These are phyloP conservation scores for Incumbomyces lentus DNA, from an alignment of 2,329 filamentous ascomycete species.

Conservation along the genomic window DNA sequence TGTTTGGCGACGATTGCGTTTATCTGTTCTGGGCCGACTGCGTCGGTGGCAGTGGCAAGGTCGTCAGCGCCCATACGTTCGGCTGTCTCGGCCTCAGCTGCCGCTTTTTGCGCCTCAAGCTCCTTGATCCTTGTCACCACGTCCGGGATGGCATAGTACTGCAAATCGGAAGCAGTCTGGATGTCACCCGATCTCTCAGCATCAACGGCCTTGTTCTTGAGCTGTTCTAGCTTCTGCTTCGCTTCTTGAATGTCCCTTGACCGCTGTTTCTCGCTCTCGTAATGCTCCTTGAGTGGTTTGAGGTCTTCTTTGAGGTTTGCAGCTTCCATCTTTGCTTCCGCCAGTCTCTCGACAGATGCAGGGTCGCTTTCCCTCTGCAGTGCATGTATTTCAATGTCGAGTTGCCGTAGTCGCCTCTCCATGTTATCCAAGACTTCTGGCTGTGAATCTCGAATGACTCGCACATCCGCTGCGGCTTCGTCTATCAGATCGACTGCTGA, in stretches of 20 bases:
- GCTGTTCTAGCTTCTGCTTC: conserved; percentile 85
- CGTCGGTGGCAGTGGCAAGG: conserved; percentile 67
- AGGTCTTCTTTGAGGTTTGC: conserved; percentile 92
- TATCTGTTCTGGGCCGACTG: conserved; percentile 94
- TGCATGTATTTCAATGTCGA: conserved; percentile 96
- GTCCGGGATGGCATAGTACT: conserved; percentile 96
- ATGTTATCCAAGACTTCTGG: conserved; percentile 92
- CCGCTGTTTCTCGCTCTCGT: conserved; percentile 83
- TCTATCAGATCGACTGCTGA: conserved; percentile 95
- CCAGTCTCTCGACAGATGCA: conserved; percentile 72
- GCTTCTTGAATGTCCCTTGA: conserved; percentile 87
- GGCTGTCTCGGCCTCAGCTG: conserved; percentile 59
- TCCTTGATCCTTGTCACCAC: conserved; percentile 69
- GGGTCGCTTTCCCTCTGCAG: conserved; percentile 90
- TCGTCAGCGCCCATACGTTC: conserved; percentile 49
- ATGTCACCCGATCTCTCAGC: conserved; percentile 81
- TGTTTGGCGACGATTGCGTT: conserved; percentile 95
- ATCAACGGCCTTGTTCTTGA: conserved; percentile 86
- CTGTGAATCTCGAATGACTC: conserved; percentile 89
- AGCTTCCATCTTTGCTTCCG: conserved; percentile 76
- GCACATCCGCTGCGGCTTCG: conserved; percentile 91
- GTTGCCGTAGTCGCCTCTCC: conserved; percentile 77
- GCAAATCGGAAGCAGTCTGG: conserved; percentile 78
- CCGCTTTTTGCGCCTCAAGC: conserved; percentile 70
- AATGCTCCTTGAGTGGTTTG: conserved; percentile 84